Base-by-base conservation (phyloP, 306 rosid species). In the Dalbergia cultrata region DNA sequence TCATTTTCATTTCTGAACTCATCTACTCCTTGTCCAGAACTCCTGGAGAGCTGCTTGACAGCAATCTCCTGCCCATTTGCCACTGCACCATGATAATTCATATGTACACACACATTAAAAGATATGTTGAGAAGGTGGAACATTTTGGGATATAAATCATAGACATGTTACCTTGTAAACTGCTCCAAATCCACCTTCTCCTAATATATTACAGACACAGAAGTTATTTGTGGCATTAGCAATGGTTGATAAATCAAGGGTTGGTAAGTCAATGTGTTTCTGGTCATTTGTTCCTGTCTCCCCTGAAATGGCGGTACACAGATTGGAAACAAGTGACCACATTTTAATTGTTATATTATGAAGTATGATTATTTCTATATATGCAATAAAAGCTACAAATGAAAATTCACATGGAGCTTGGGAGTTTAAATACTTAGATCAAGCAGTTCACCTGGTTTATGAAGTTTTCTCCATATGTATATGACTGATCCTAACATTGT, bases 1-100 rank as follows among this genome's bases (percentile, higher is more conserved):
- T 45, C 16, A 31, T 56, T 82, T 86, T 88, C 95, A 72, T 89
- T 90, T 84, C 77, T 85, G 61, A 90, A 89, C 83, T 90, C 92
- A 6, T 87, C 86, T 0, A 58, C 9, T 57, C 95, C 95, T 63
- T 89, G 95, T 44, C 82, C 75, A 11, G 95, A 87, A 73, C 58
- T 85, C 13, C 71, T 37, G 0, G 91, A 87, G 17, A 88, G 92
- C 80, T 89, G 76, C 79, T 90, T 88, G n/a, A 90, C 95, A 10
- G 85, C 95, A 49, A 87, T 85, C 64, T 83, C 90, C 72, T 83
- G 89, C 5, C 92, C 90, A 64, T 60, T 74, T 6, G 4, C 9
- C 11, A 50, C 7, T n/a, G 31, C 74, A 16, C 97, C 92, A 94
- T 89, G 77, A 35, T 66, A 76, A 37, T 10, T 7, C 17, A 37